Evolutionary conservation across 2,329 filamentous ascomycete species (phyloP), one percentile per base, ranked within the genome.

Genomic region (Clonostachys rhizophaga): DNA sequence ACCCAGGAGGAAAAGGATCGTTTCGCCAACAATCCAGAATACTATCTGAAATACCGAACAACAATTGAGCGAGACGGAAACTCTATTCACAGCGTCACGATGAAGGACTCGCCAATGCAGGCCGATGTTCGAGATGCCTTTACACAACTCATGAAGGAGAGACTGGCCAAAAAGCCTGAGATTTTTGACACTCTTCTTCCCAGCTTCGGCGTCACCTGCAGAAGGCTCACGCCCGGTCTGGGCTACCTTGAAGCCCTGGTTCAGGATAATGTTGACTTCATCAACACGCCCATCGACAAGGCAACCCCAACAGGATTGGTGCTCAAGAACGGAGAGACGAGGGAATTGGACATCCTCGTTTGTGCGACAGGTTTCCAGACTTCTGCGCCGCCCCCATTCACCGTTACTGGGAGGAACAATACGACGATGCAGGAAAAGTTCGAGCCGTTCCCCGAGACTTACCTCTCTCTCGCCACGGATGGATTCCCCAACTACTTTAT

Each of bases 351-450:
- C 53, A 69, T 67, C 24, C 72, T 83, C 24, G 64, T 82, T 45
- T 79, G 76, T 51, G 76, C 76, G 30, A 79, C 75, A 0, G 75
- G 76, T 4, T 79, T 78, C 54, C 70, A 79, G 53, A 69, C 69
- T 18, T 75, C 17, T 17, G 43, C 37, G 11, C 18, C 13, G n/a
- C 40, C 40, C 6, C 40, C 20, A 14, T 42, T 20, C 17, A 14
- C 73, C 2, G 57, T 78, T 20, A 58, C 72, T 5, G 74, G 74
- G 8, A 63, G 70, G 34, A 74, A 72, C 12, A 51, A 61, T 30
- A 72, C 77, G 49, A 64, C 79, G 34, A 72, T 72, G 50, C 70
- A 78, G 35, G 60, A 55, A 10, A 75, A 74, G 71, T 58, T 50
- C 10, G n/a, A 34, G 10, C 17, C 12, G 16, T 60, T 58, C 11